These are phyloP conservation scores for Leptodontidium sp. DNA, from an alignment of 2,329 filamentous ascomycete species.

Conservation along the genomic window DNA sequence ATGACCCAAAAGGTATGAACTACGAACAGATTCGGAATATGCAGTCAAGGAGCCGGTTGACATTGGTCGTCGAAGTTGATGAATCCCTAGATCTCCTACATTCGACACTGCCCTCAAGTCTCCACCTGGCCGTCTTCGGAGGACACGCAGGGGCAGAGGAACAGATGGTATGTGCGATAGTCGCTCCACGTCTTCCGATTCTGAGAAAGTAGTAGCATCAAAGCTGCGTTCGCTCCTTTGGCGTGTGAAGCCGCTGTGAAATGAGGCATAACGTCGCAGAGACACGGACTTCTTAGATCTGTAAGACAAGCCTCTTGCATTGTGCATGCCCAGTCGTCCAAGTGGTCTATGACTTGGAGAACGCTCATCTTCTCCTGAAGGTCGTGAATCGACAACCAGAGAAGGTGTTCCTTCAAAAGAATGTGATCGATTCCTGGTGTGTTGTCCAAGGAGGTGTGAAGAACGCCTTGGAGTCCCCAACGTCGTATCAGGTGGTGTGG, in stretches of 20 bases:
- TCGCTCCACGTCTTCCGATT: slow-evolving; percentile 60
- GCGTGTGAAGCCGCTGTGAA: slow-evolving; percentile 62
- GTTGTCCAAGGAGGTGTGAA: slow-evolving; percentile 62
- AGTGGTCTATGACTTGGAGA: slow-evolving; percentile 39
- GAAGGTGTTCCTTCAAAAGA: slow-evolving; percentile 47
- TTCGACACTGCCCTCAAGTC: slow-evolving; percentile 75
- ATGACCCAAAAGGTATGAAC: slow-evolving; percentile 58
- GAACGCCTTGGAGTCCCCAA: slow-evolving; percentile 60
- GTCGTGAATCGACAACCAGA: slow-evolving; percentile 37
- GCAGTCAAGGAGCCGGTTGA: slow-evolving; percentile 68
- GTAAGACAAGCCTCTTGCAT: slow-evolving; percentile 44
- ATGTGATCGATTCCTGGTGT: slow-evolving; percentile 44
- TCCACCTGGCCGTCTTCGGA: slow-evolving; percentile 78
- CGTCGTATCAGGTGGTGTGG: slow-evolving; percentile 61
- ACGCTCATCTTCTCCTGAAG: slow-evolving; percentile 38
- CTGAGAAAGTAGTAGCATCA: slow-evolving; percentile 66
- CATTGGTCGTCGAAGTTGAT: slow-evolving; percentile 59
- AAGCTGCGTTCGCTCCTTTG: slow-evolving; percentile 65
- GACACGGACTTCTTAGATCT: slow-evolving; percentile 60
- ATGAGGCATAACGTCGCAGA: slow-evolving; percentile 65
- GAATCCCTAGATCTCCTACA: slow-evolving; percentile 65
- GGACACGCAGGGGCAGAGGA: slow-evolving; percentile 64
- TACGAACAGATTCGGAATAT: slow-evolving; percentile 67
- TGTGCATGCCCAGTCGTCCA: slow-evolving; percentile 34
- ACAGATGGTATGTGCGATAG: slow-evolving; percentile 54